These are phyloP conservation scores for Tolypocladium ophioglossoides DNA, from an alignment of 2,329 filamentous ascomycete species.

Conservation along the genomic window DNA sequence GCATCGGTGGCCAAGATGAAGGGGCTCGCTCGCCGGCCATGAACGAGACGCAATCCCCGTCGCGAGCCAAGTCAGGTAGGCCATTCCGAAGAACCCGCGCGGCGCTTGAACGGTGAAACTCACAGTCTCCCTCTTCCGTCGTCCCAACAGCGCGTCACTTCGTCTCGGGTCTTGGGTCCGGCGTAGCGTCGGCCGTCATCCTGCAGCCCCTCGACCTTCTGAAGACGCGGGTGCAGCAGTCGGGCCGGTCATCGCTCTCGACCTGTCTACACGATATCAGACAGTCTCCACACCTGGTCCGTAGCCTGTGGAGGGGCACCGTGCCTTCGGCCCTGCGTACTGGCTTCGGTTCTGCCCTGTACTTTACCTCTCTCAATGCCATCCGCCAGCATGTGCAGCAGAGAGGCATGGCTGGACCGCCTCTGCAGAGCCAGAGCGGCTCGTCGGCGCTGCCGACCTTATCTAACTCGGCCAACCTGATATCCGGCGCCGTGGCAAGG, in stretches of 20 bases:
- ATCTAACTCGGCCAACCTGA: slow-evolving; percentile 73
- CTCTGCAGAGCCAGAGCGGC: slow-evolving; percentile 11
- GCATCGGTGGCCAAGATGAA: neutral
- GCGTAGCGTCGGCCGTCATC: slow-evolving; percentile 77
- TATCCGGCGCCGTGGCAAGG: slow-evolving; percentile 74
- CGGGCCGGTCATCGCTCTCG: slow-evolving; percentile 55
- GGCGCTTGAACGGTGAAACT: neutral
- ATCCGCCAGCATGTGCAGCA: slow-evolving; percentile 55
- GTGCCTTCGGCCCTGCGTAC: slow-evolving; percentile 88
- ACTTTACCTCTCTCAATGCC: slow-evolving; percentile 81
- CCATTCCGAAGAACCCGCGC: neutral
- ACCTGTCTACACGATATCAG: slow-evolving; percentile 27
- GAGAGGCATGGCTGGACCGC: slow-evolving; percentile 12
- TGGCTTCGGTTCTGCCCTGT: slow-evolving; percentile 84
- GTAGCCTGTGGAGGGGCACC: slow-evolving; percentile 83
- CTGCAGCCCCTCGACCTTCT: slow-evolving; percentile 92
- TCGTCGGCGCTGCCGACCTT: slow-evolving; percentile 74
- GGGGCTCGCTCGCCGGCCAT: neutral
- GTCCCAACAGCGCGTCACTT: slow-evolving; percentile 64
- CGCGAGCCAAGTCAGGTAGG: slow-evolving; percentile 7
- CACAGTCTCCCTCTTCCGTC: neutral
- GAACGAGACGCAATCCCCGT: slow-evolving; percentile 8
- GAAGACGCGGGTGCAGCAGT: slow-evolving; percentile 93
- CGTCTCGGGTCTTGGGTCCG: slow-evolving; percentile 75
- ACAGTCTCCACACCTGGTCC: slow-evolving; percentile 49